Evolutionary conservation across 2,329 filamentous ascomycete species (phyloP).

Genomic region (Biscogniauxia sp.): DNA sequence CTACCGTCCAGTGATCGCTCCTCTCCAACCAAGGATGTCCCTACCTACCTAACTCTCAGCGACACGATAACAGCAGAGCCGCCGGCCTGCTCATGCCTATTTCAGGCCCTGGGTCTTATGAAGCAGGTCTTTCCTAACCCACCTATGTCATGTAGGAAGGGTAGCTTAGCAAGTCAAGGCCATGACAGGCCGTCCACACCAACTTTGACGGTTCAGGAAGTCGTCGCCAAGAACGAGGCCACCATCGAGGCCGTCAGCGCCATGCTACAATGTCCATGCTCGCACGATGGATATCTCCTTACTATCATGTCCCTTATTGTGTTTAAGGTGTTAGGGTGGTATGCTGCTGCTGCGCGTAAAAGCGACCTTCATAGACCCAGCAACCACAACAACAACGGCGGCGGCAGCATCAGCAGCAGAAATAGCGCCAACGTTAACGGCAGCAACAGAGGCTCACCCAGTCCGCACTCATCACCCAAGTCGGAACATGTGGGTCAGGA

Average conservation of each 20-base stretch:
- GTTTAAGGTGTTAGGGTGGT: conserved; percentile 35
- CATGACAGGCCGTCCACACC: background rate
- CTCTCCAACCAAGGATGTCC: background rate
- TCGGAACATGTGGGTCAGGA: background rate
- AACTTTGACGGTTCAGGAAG: background rate
- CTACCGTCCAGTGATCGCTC: background rate
- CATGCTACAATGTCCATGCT: conserved; percentile 35
- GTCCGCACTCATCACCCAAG: background rate
- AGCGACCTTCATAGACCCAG: background rate
- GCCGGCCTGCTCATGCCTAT: background rate
- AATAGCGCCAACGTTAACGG: background rate
- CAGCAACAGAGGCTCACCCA: background rate
- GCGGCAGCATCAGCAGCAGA: background rate
- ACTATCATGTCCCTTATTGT: conserved; percentile 32
- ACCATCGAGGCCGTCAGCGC: conserved; percentile 26
- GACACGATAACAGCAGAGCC: background rate
- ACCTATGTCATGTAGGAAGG: background rate
- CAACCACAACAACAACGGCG: too few relatives aligned
- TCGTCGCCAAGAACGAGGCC: background rate
- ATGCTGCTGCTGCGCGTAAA: conserved; percentile 20
- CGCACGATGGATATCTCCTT: conserved; percentile 32
- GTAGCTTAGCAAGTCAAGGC: background rate
- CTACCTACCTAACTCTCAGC: background rate
- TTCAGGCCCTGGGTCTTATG: background rate
- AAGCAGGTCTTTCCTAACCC: background rate